A percentile compares a stretch with the other conserved stretches of the same genome.
Evolutionary conservation across 306 rosid genomes (phyloP).

Genomic region (Begonia fuchsioides): DNA sequence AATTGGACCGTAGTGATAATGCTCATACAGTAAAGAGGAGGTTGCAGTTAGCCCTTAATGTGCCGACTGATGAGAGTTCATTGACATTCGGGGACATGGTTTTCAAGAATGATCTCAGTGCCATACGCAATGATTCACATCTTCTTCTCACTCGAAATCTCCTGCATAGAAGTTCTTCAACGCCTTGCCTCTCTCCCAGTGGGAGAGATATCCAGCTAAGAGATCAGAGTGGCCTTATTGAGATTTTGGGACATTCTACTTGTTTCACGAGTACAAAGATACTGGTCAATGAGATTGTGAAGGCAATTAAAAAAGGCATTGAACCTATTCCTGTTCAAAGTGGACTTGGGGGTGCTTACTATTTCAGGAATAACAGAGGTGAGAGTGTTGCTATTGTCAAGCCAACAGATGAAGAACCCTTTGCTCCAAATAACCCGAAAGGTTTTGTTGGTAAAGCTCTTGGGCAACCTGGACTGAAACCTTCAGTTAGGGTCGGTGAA

Average conservation of each 20-base stretch:
- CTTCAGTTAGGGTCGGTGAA: slow-evolving; percentile 92
- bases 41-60: slow-evolving; percentile 77
- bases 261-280: slow-evolving; percentile 27
- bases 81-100: slow-evolving; percentile 85
- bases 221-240: slow-evolving; percentile 81
- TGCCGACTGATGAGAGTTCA: slow-evolving; percentile 83
- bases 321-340: slow-evolving; percentile 75
- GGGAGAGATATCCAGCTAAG: slow-evolving; percentile 74
- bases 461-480: slow-evolving; percentile 90
- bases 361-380: slow-evolving; percentile 53
- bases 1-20: slow-evolving; percentile 71
- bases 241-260: slow-evolving; percentile 60
- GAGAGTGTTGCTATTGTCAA: slow-evolving; percentile 86
- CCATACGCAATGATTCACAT: slow-evolving; percentile 65
- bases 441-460: slow-evolving; percentile 92
- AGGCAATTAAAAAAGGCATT: slow-evolving; percentile 66
- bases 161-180: slow-evolving; percentile 85
- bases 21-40: slow-evolving; percentile 95
- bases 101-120: slow-evolving; percentile 72
- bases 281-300: slow-evolving; percentile 46
- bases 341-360: slow-evolving; percentile 98
- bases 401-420: slow-evolving; percentile 97
- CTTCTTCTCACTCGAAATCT: slow-evolving; percentile 72
- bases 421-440: slow-evolving; percentile 93
- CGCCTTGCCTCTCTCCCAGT: slow-evolving; percentile 84